Percentiles rank a stretch among this genome's conserved stretches.
These are phyloP conservation scores for Phytophthora meadii DNA, from an alignment of 352 stramenopile genomes.

Conservation along the genomic window DNA sequence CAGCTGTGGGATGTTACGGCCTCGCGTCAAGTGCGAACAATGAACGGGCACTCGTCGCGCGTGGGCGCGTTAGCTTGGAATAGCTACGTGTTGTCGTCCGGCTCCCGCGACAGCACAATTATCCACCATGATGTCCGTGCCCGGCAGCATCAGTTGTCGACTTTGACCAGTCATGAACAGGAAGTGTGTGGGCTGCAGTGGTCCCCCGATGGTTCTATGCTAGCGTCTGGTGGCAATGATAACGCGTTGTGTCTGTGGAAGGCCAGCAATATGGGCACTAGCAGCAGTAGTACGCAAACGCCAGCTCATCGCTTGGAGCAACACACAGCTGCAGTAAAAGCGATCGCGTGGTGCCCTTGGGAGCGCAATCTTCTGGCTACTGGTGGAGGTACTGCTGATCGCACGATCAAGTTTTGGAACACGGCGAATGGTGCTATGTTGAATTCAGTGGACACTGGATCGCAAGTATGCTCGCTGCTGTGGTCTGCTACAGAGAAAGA, in stretches of 20 bases:
- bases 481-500: constrained; percentile 95
- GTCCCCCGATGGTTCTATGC: constrained; percentile 95
- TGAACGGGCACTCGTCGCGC: constrained; percentile 94
- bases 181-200: constrained; percentile 98
- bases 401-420: constrained; percentile 99
- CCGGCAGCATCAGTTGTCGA: constrained; percentile 89
- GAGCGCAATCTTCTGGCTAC: constrained; percentile 97
- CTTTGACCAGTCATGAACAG: constrained; percentile 94
- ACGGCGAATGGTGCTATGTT: constrained; percentile 94
- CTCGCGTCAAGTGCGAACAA: constrained; percentile 91
- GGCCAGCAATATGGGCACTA: constrained; percentile 86
- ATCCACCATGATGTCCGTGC: constrained; percentile 84
- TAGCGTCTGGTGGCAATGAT: constrained; percentile 98
- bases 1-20: constrained; percentile 98
- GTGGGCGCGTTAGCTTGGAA: constrained; percentile 98
- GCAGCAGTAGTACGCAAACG: constrained; percentile 54
- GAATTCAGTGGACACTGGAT: constrained; percentile 97
- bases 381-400: constrained; percentile 97
- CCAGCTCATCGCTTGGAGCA: constrained; percentile 92
- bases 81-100: constrained; percentile 92
- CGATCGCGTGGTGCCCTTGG: constrained; percentile 98
- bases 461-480: constrained; percentile 97
- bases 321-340: constrained; percentile 98
- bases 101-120: constrained; percentile 95
- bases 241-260: constrained; percentile 97